Evolutionary conservation across 2,329 filamentous ascomycete species (phyloP).

Genomic region (Pleomassaria siparia): DNA sequence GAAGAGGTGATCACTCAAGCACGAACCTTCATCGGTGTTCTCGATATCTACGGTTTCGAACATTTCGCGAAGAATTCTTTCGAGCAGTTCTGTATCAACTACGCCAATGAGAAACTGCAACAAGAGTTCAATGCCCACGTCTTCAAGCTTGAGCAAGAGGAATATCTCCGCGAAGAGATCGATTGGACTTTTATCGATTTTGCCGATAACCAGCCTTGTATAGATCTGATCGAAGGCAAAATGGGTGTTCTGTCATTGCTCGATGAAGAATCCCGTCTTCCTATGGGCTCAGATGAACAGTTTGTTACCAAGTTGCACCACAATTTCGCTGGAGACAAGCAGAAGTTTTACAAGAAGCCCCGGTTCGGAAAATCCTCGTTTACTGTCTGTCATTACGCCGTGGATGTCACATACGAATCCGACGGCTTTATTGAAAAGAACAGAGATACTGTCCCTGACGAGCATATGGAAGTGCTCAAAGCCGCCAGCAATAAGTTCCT

Average conservation of each 20-base stretch:
- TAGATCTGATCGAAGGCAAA: conserved; percentile 96
- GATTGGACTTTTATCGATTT: conserved; percentile 99
- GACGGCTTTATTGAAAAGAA: conserved; percentile 99
- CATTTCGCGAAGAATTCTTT: conserved; percentile 99
- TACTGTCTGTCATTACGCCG: conserved; percentile 96
- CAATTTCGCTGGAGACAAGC: conserved; percentile 87
- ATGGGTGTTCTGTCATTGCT: conserved; percentile 88
- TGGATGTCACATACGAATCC: conserved; percentile 98
- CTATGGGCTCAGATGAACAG: conserved; percentile 96
- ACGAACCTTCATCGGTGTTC: conserved; percentile 89
- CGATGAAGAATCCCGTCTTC: conserved; percentile 93
- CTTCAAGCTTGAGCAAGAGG: conserved; percentile 98
- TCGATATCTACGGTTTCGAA: conserved; percentile 99
- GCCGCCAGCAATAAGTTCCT: conserved; percentile 85
- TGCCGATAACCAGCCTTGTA: conserved; percentile 98
- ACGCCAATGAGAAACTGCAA: conserved; percentile 98
- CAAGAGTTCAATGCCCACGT: conserved; percentile 99
- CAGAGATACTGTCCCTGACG: conserved; percentile 95
- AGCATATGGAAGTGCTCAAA: conserved; percentile 91
- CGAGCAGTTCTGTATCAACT: conserved; percentile 99
- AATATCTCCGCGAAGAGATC: conserved; percentile 93
- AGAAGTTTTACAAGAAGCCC: conserved; percentile 98
- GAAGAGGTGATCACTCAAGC: conserved; percentile 83
- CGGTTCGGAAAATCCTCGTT: conserved; percentile 96
- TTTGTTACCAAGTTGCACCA: conserved; percentile 96